These are phyloP conservation scores for Colletotrichum endophyticum DNA, from an alignment of 2,329 filamentous ascomycete species.

Conservation along the genomic window DNA sequence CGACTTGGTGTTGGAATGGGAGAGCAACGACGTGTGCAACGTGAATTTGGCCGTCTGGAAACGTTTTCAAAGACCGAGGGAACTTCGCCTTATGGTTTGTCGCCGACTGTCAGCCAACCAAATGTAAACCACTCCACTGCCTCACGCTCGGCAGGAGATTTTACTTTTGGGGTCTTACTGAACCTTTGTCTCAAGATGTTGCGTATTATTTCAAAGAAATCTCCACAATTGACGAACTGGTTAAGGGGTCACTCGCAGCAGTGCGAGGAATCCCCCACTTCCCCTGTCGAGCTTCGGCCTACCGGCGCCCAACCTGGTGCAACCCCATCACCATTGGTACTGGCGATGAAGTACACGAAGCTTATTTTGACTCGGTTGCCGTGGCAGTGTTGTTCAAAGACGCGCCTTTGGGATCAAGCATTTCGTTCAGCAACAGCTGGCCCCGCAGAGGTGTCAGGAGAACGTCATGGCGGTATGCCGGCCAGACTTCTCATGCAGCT, in stretches of 20 bases:
- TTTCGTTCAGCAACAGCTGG: not conserved
- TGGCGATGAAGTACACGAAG: not conserved
- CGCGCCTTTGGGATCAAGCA: not conserved
- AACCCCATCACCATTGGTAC: not conserved
- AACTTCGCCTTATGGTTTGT: not conserved
- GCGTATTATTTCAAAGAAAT: not conserved
- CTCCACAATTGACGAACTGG: not conserved
- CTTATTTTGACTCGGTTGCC: not conserved
- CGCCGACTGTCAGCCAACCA: not conserved
- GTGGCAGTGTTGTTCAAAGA: not conserved
- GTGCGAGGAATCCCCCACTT: not conserved
- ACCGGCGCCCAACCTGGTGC: not conserved
- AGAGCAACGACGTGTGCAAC: slow-evolving; percentile 51
- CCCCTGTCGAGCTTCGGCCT: not conserved
- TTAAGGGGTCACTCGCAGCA: not conserved
- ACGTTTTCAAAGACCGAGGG: not conserved
- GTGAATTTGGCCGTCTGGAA: slow-evolving; percentile 21
- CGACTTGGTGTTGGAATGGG: slow-evolving; percentile 47
- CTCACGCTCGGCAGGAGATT: not conserved
- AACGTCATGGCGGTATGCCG: not conserved
- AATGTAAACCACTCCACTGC: not conserved
- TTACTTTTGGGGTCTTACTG: not conserved
- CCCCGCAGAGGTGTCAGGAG: not conserved
- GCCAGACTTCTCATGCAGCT: not conserved
- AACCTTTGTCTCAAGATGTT: not conserved